phyloP scores from a whole-genome alignment of 2,329 filamentous ascomycete genomes.

The Colletotrichum tabaci region DNA sequence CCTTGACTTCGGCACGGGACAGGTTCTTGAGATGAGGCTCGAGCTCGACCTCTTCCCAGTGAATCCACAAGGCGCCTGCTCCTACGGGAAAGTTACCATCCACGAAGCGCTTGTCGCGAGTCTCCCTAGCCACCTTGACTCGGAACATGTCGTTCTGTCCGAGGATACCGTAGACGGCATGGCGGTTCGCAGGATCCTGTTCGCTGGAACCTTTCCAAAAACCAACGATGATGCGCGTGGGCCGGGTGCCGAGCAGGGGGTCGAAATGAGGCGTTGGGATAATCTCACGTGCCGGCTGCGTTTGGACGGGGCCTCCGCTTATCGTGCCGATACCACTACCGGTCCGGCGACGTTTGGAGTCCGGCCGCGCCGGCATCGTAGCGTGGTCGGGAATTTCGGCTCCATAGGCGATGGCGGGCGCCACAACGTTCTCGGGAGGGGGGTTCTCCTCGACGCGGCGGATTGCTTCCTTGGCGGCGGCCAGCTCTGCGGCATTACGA shows the following conservation, averaged over 20 bases:
- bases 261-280: slow-evolving; percentile 49
- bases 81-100: slow-evolving; percentile 73
- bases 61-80: slow-evolving; percentile 74
- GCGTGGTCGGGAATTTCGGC: slow-evolving; percentile 62
- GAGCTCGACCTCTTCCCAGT: slow-evolving; percentile 73
- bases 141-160: slow-evolving; percentile 76
- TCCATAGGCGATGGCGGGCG: slow-evolving; percentile 67
- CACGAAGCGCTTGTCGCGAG: slow-evolving; percentile 71
- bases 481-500: slow-evolving; percentile 55
- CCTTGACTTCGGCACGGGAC: slow-evolving; percentile 71
- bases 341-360: slow-evolving; percentile 65
- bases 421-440: slow-evolving; percentile 58
- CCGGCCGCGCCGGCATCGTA: slow-evolving; percentile 50
- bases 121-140: slow-evolving; percentile 73
- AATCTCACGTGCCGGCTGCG: slow-evolving; percentile 28
- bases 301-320: slow-evolving; percentile 46
- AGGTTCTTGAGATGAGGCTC: slow-evolving; percentile 69
- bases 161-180: slow-evolving; percentile 75
- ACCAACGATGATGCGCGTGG: slow-evolving; percentile 71
- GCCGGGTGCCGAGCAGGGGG: slow-evolving; percentile 66
- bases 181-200: slow-evolving; percentile 63
- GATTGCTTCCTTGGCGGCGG: slow-evolving; percentile 64
- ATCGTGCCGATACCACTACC: slow-evolving; percentile 55
- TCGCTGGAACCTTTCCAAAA: slow-evolving; percentile 72
- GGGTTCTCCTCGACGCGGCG: slow-evolving; percentile 61